Percentiles rank a stretch among this genome's conserved stretches.
phyloP scores from a whole-genome alignment of 306 rosid species.

The Ormosia semicastrata region DNA sequence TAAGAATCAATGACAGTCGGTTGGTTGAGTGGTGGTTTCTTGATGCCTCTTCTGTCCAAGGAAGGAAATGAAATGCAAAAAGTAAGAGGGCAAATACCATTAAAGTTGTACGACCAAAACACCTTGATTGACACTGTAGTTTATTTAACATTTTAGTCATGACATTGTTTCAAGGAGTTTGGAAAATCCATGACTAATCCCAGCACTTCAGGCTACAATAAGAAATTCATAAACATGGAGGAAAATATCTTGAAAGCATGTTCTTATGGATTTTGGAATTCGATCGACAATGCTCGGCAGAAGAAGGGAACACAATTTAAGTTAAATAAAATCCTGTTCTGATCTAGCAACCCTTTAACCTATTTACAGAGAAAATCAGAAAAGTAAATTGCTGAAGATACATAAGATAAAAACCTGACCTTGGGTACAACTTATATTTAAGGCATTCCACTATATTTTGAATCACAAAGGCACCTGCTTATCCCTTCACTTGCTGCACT shows the following conservation, averaged over 20 bases:
- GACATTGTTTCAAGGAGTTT: background rate
- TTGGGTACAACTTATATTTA: constrained; percentile 9
- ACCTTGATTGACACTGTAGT: background rate
- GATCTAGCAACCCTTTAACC: background rate
- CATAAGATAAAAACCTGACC: background rate
- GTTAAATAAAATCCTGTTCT: too few species aligned
- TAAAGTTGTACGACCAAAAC: background rate
- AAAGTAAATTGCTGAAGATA: background rate
- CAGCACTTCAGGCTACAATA: background rate
- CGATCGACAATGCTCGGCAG: background rate
- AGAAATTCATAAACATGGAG: background rate
- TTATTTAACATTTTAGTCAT: background rate
- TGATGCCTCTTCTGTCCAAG: constrained; percentile 8
- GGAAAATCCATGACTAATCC: background rate
- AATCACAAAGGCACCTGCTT: too few species aligned
- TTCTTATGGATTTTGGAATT: too few species aligned
- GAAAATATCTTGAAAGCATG: background rate
- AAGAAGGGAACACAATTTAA: background rate
- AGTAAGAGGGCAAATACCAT: background rate
- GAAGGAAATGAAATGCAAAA: background rate
- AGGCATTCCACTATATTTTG: too few species aligned
- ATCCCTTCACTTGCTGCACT: too few species aligned
- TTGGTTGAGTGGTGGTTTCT: background rate
- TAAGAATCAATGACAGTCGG: background rate
- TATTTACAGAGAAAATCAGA: background rate